Evolutionary conservation across 208 protist genomes (phyloP).

Genomic region (Eutreptiella sp.): DNA sequence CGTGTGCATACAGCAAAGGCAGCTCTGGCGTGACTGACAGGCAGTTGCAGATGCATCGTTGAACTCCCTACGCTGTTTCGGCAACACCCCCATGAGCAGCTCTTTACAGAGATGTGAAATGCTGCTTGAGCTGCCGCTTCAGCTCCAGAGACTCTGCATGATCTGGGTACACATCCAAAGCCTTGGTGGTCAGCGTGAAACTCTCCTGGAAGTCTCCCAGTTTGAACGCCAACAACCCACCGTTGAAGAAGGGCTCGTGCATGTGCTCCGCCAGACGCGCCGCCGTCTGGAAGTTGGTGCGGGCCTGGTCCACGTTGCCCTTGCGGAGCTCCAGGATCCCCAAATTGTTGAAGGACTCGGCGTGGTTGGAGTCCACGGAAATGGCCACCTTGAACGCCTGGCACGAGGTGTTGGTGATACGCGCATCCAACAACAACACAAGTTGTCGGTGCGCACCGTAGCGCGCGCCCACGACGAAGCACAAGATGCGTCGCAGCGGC

Average conservation of each 20-base stretch:
- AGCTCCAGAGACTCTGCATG: conserved; percentile 68
- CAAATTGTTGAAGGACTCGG: conserved; percentile 87
- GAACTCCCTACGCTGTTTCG: too few relatives aligned
- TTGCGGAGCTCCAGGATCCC: conserved; percentile 71
- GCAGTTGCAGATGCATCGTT: too few relatives aligned
- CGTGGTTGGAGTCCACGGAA: conserved; percentile 68
- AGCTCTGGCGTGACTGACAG: too few relatives aligned
- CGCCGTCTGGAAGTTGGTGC: conserved; percentile 61
- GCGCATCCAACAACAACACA: too few relatives aligned
- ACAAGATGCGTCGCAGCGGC: too few relatives aligned
- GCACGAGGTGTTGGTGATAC: too few relatives aligned
- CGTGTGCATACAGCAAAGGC: too few relatives aligned
- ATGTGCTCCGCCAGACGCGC: conserved; percentile 56
- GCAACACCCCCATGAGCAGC: too few relatives aligned
- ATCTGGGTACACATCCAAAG: conserved; percentile 64
- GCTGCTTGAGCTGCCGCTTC: conserved; percentile 46
- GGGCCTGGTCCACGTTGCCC: conserved; percentile 48
- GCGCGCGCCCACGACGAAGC: too few relatives aligned
- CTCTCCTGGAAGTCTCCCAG: conserved; percentile 68
- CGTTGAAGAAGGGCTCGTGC: conserved; percentile 85
- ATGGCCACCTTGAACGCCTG: conserved; percentile 82
- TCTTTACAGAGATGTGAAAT: conserved; percentile 49
- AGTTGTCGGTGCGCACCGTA: too few relatives aligned
- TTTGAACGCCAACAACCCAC: conserved; percentile 58
- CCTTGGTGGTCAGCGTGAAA: conserved; percentile 49